Percentiles rank a stretch among this genome's conserved stretches.
phyloP scores from a whole-genome alignment of 2,329 filamentous ascomycete species.

The Stemphylium beticola region DNA sequence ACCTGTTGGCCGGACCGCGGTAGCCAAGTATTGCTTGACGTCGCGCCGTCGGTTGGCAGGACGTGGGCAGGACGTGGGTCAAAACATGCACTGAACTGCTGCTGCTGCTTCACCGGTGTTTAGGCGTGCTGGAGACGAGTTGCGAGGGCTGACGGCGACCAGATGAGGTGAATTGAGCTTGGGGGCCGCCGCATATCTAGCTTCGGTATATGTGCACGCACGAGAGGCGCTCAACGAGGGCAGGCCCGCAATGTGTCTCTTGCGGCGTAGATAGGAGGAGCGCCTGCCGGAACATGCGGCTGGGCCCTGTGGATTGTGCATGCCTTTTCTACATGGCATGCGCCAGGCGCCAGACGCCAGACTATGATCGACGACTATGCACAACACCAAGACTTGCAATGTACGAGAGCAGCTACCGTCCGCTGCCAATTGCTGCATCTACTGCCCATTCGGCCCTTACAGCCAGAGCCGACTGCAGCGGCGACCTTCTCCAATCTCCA shows the following conservation, averaged over 20 bases:
- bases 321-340: too few species aligned
- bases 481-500: too few species aligned
- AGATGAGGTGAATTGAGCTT: slow-evolving; percentile 11
- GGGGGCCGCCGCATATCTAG: slow-evolving; percentile 26
- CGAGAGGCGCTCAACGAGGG: slow-evolving; percentile 17
- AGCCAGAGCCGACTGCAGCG: background rate
- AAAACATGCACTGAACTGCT: slow-evolving; percentile 4
- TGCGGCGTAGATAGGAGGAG: slow-evolving; percentile 10
- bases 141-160: background rate
- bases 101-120: too few species aligned
- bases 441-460: background rate
- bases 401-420: slow-evolving; percentile 6
- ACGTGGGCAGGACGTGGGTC: slow-evolving; percentile 15
- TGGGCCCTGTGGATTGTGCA: background rate
- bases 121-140: background rate
- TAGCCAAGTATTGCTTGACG: slow-evolving; percentile 33
- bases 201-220: slow-evolving; percentile 23
- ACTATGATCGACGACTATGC: slow-evolving; percentile 3
- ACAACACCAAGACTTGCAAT: background rate
- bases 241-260: slow-evolving; percentile 23
- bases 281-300: slow-evolving; percentile 20
- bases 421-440: slow-evolving; percentile 4
- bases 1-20: slow-evolving; percentile 14
- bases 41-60: slow-evolving; percentile 26
- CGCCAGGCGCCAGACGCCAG: background rate